These are phyloP conservation scores for Neofusicoccum laricinum DNA, from an alignment of 2,329 filamentous ascomycete genomes.

Conservation along the genomic window DNA sequence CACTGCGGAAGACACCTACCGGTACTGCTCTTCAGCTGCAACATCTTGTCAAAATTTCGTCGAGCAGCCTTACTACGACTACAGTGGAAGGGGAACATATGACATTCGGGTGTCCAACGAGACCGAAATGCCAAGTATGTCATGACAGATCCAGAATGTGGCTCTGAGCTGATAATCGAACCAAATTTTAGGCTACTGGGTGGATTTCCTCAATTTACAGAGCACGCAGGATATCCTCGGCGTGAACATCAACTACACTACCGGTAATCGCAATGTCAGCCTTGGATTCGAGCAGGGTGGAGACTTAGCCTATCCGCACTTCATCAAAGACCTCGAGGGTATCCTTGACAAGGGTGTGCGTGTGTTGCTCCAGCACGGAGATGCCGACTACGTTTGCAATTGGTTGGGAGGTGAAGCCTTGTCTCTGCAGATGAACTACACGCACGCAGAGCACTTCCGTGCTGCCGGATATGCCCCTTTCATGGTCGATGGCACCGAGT, in stretches of 20 bases:
- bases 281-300: conserved; percentile 46
- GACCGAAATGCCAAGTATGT: conserved; percentile 51
- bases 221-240: conserved; percentile 34
- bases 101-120: conserved; percentile 51
- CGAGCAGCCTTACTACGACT: conserved; percentile 20
- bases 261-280: conserved; percentile 42
- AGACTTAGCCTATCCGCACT: conserved; percentile 45
- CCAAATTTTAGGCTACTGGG: conserved; percentile 30
- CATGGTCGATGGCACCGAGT: conserved; percentile 56
- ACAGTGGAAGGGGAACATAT: conserved; percentile 49
- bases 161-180: no score
- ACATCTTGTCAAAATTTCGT: conserved; percentile 39
- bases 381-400: conserved; percentile 56
- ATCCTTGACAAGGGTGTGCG: conserved; percentile 56
- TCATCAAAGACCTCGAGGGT: conserved; percentile 46
- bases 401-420: conserved; percentile 73
- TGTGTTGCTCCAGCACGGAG: conserved; percentile 57
- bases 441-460: background rate
- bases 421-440: conserved; percentile 48
- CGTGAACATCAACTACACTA: conserved; percentile 51
- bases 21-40: conserved; percentile 23
- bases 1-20: conserved; percentile 30
- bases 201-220: conserved; percentile 48
- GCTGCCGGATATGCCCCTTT: conserved; percentile 67
- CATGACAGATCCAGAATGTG: no score